Base-by-base conservation (phyloP, 2,329 filamentous ascomycete genomes). In the Phyllosticta citrichinensis region DNA sequence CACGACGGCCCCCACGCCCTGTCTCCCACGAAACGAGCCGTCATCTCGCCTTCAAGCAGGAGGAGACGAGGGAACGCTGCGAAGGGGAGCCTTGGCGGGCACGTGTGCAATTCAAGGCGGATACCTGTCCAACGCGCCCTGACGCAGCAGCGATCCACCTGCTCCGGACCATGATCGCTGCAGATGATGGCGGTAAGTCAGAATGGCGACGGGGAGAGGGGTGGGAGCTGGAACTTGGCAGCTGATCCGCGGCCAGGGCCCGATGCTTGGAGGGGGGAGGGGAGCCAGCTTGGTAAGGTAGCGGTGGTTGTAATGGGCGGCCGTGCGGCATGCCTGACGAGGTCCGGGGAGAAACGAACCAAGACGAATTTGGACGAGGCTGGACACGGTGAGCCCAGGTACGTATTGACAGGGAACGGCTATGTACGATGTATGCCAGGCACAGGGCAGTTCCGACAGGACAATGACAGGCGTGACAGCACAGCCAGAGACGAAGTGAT, bases 1-100 rank as follows among this genome's bases (percentile, higher is more conserved):
- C 55, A 40, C 22, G 52, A 52, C 35, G 58, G 58, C 58, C 58
- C 40, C 50, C 52, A 55, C 33, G 58, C 50, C 20, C 58, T 35
- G 24, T 55, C 14, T 40, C 33, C 33, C 33, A 40, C 52, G 58
- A 55, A 35, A 60, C 58, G 58, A 60, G 58, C 33, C 58, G 52
- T 60, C 58, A 60, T 60, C 58, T 60, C 58, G 58, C 58, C 30
- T n/a, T 24, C 35, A 25, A 20, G 50, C 50, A 54, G 52, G 11
- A 25, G 19, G 22, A 52, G 57, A 47, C 52, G 57, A 55, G 57
- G 53, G 53, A 52, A 53, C 52, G 58, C 58, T 56, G 58, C 52
- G 52, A n/a, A 52, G 51, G 51, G 19, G 14, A 12, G 52, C 11
- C 60, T 61, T 58, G 56, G 55, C 60, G 60, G 55, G 52, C 52